Evolutionary conservation across 1,139 yeast genomes (phyloP), one percentile per base, ranked within the genome.

Genomic region (Sugiyamaella japonica): DNA sequence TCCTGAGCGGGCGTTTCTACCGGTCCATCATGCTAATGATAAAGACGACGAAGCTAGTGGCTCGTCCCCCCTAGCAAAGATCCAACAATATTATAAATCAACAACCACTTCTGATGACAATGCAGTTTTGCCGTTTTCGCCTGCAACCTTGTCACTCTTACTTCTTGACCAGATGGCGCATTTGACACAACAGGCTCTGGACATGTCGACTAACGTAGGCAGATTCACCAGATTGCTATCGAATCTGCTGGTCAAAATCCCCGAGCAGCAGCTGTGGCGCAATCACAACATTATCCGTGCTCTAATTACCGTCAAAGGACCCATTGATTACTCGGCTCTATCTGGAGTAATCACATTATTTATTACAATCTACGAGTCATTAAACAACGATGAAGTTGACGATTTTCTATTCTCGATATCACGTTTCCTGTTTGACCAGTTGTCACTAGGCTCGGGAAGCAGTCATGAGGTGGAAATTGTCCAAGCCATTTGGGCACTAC

Each of bases 381-480:
- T 64, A 8, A 55, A 48, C 7, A 48, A 50, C 7, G 46, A 56
- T 7, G 69, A 67, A 48, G 53, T 58, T 6, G 65, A 64, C 44
- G 45, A 49, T 23, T 64, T 64, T 49, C 56, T 64, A 9, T 51
- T 48, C 34, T 37, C 49, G 7, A 39, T 54, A 17, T 46, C 56
- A 20, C 39, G 38, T 34, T 42, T 47, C 13, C 16, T 60, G 32
- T 63, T 62, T 55, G 32, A 20, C 7, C 47, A 53, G 37, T 51
- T 60, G 8, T 17, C 55, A 1, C 28, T 44, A 7, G 48, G 39
- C n/a, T 72, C 76, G 17, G 83, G 84, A n/a, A n/a, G n/a, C 2
- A 73, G 72, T 44, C 76, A 74, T 56, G 89, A 85, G 62, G 85
- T 84, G 0, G 91, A 85, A 62, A 74, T 83, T 0, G 87, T 83